Conservation (phyloP, 1,139 yeast genomes). For the Hyphopichia fennica region DNA sequence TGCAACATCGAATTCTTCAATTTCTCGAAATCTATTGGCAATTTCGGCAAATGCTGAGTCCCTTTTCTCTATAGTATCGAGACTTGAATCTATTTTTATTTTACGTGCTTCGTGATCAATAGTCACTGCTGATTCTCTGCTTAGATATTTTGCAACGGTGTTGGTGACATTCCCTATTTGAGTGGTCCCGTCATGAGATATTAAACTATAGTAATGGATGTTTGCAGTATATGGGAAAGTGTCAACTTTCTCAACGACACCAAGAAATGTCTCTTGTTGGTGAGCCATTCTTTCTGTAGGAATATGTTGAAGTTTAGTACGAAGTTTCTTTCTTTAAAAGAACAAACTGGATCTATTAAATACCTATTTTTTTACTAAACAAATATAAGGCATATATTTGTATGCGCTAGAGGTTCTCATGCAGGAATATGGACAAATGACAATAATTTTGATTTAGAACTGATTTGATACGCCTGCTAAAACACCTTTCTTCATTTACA, state of each 20-base stretch:
- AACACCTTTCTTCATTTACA: no score
- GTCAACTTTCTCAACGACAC: constrained; percentile 46
- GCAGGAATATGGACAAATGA: no score
- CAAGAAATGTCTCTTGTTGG: constrained; percentile 12
- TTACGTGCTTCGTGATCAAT: constrained; percentile 28
- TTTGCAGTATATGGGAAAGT: constrained; percentile 39
- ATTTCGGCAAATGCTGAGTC: constrained; percentile 43
- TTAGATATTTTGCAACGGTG: constrained; percentile 42
- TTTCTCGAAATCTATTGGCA: constrained; percentile 43
- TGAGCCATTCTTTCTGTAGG: neutral
- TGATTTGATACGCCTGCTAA: no score
- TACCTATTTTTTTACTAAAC: no score
- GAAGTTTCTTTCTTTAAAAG: no score
- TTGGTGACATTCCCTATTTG: constrained; percentile 56
- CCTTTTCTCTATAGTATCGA: constrained; percentile 50
- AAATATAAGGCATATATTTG: no score
- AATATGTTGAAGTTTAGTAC: neutral
- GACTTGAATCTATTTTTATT: constrained; percentile 35
- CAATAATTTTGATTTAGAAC: no score
- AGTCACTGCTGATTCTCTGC: constrained; percentile 25
- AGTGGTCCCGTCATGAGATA: constrained; percentile 49
- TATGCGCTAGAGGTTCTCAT: no score
- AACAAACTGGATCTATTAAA: no score
- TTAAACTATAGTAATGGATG: constrained; percentile 33
- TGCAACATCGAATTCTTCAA: constrained; percentile 39